Base-by-base conservation (phyloP, 2,329 filamentous ascomycete species). In the Fulvia fulva region DNA sequence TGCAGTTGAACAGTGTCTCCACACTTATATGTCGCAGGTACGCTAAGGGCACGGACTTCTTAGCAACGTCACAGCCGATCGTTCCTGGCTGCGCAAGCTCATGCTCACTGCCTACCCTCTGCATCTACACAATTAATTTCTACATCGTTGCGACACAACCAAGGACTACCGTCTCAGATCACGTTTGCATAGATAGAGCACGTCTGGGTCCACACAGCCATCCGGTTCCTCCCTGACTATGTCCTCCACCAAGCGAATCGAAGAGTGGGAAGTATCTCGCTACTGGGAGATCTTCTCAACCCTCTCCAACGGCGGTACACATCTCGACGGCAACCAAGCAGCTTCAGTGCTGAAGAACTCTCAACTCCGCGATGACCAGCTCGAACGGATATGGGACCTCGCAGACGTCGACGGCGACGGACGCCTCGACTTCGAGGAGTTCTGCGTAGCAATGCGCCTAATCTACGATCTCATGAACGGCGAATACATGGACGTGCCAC, bases 381-480 rank as follows among this genome's bases (percentile, higher is more conserved):
- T 99, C n/a, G 94, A 97, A 78, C 85, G 87, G 68, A 90, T 99
- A 63, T 99, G 94, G 94, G 94, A 99, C 71, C 82, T 99, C 63
- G 91, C 94, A 58, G 94, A 99, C 74, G 91, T 99, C 61, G 94
- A 99, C 76, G 92, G 92, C 68, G 94, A 99, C 78, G 94, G 94
- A 63, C 95, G 95, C 76, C 81, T 99, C 55, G 94, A 99, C 77
- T 99, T 99, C 79, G 94, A 99, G 78, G 94, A 99, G 81, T 99
- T 99, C 75, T 99, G 94, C 75, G 94, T 99, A 58, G 94, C 92
- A 41, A 99, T 99, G 94, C 86, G 94, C 71, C 80, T 99, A 70
- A 97, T 97, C 69, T 99, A 97, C 75, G 94, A 99, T 74, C 80
- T 97, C 65, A 87, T 99, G 68, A 99, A 99, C 71, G 94, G 94